phyloP scores from a whole-genome alignment of 1,284 basidiomycete genomes.

The Thelephora terrestris region DNA sequence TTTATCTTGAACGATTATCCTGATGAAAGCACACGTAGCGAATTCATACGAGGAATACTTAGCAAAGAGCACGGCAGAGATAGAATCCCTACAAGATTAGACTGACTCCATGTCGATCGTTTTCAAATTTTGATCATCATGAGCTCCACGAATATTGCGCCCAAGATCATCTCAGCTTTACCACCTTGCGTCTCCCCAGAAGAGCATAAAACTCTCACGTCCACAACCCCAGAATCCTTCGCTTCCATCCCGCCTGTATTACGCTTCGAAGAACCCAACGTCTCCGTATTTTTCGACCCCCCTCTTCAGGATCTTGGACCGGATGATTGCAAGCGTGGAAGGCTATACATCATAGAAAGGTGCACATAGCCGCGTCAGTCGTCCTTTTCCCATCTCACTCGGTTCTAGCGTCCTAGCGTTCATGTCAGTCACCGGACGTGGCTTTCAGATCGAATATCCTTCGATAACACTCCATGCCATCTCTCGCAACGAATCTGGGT shows the following conservation, averaged over 20 bases:
- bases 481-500: constrained; percentile 51
- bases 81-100: constrained; percentile 53
- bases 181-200: constrained; percentile 58
- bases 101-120: no score
- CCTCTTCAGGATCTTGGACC: constrained; percentile 44
- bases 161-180: constrained; percentile 32
- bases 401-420: constrained; percentile 61
- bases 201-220: constrained; percentile 54
- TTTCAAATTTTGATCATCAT: background rate
- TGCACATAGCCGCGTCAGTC: constrained; percentile 24
- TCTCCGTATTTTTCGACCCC: constrained; percentile 60
- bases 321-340: constrained; percentile 45
- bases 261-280: constrained; percentile 59
- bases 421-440: constrained; percentile 55
- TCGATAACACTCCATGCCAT: constrained; percentile 84
- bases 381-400: background rate
- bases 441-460: constrained; percentile 77
- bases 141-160: background rate
- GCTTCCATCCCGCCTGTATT: constrained; percentile 73
- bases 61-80: constrained; percentile 44
- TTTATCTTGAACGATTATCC: background rate
- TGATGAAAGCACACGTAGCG: constrained; percentile 19
- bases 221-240: constrained; percentile 75
- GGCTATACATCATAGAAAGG: constrained; percentile 79
- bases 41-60: constrained; percentile 53